These are phyloP conservation scores for Boletus mariae DNA, from an alignment of 1,284 basidiomycete genomes.

Conservation along the genomic window DNA sequence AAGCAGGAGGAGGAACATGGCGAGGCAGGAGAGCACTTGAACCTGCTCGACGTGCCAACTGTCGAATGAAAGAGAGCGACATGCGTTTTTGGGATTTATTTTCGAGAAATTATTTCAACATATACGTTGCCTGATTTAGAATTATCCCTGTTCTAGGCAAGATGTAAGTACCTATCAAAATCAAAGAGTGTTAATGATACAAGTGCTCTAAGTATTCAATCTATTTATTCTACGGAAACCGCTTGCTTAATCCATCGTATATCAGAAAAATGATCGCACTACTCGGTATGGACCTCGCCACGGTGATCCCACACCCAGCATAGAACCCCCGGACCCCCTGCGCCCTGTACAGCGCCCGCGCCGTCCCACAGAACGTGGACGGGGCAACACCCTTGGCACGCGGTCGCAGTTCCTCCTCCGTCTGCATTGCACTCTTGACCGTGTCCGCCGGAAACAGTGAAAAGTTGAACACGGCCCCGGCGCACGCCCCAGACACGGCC, in stretches of 20 bases:
- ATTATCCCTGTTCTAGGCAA: not conserved
- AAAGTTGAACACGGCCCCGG: slow-evolving; percentile 86
- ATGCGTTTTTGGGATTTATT: not conserved
- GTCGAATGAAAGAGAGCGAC: slow-evolving; percentile 15
- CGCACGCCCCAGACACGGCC: slow-evolving; percentile 80
- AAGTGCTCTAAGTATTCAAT: slow-evolving; percentile 1
- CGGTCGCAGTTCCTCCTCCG: slow-evolving; percentile 82
- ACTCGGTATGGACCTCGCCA: slow-evolving; percentile 82
- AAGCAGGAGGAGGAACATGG: not conserved
- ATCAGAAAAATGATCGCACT: slow-evolving; percentile 91
- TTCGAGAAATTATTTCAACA: not conserved
- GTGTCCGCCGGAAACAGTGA: slow-evolving; percentile 91
- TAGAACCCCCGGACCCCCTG: slow-evolving; percentile 87
- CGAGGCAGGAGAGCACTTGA: not conserved
- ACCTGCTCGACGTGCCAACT: slow-evolving; percentile 5
- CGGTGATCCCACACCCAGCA: slow-evolving; percentile 93
- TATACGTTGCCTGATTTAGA: not conserved
- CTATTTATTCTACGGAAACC: slow-evolving; percentile 41
- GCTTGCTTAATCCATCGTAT: slow-evolving; percentile 71
- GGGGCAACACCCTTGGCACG: slow-evolving; percentile 32
- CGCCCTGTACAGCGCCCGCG: slow-evolving; percentile 68
- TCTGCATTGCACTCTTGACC: slow-evolving; percentile 94
- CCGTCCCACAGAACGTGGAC: slow-evolving; percentile 69
- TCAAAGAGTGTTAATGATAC: not conserved
- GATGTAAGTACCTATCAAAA: not conserved